Evolutionary conservation across 1,284 basidiomycete genomes (phyloP).

Genomic region (Dichomitus squalens): DNA sequence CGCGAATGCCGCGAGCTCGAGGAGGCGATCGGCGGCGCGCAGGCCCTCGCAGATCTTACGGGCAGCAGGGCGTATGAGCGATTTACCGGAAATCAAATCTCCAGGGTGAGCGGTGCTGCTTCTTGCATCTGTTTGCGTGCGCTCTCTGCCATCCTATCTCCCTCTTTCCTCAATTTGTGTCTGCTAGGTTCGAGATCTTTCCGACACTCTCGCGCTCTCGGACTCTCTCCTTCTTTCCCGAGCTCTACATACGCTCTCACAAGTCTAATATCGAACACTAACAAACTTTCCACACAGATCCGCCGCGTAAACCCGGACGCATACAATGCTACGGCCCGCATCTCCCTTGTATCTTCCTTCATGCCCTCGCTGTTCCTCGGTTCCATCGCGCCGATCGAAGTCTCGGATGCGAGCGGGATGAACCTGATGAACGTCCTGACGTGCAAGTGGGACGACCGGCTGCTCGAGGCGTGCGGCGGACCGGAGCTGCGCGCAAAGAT

Average conservation of each 20-base stretch:
- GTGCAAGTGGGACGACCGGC: slow-evolving; percentile 67
- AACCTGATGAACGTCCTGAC: slow-evolving; percentile 78
- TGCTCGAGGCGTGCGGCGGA: slow-evolving; percentile 67
- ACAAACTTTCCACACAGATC: slow-evolving; percentile 46
- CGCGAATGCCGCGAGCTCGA: slow-evolving; percentile 76
- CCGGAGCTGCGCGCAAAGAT: slow-evolving; percentile 72
- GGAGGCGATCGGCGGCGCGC: slow-evolving; percentile 66
- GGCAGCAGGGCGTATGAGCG: slow-evolving; percentile 88
- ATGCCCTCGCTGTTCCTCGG: slow-evolving; percentile 81
- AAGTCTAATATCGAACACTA: background rate
- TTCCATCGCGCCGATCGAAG: slow-evolving; percentile 68
- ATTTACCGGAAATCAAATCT: slow-evolving; percentile 88
- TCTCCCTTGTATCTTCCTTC: slow-evolving; percentile 85
- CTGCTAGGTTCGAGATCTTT: background rate
- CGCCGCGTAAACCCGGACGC: slow-evolving; percentile 56
- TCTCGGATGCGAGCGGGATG: slow-evolving; percentile 90
- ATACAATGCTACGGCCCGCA: slow-evolving; percentile 69
- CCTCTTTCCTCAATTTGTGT: background rate
- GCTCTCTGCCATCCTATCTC: too few relatives aligned
- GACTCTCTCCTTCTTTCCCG: background rate
- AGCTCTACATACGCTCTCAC: slow-evolving; percentile 1
- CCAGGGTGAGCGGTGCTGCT: slow-evolving; percentile 53
- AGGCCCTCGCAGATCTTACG: slow-evolving; percentile 72
- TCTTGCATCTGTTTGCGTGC: background rate
- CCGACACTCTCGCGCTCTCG: background rate